phyloP scores from a whole-genome alignment of 208 protist genomes.

The Leptomonas pyrrhocoris region DNA sequence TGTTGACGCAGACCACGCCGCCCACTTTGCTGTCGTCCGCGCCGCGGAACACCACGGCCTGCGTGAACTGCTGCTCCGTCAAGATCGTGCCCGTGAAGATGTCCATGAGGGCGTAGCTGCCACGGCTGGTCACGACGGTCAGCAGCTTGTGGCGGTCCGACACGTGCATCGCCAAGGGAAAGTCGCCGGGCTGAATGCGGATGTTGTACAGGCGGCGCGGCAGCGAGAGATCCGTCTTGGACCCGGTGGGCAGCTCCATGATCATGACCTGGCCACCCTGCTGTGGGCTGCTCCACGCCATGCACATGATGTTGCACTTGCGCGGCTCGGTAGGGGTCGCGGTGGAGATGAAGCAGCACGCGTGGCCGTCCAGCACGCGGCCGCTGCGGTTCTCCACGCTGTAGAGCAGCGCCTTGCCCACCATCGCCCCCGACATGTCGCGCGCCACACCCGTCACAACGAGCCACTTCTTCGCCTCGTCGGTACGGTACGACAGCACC shows the following conservation, averaged over 20 bases:
- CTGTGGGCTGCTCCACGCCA: constrained; percentile 91
- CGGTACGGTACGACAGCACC: constrained; percentile 98
- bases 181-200: constrained; percentile 92
- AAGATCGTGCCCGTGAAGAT: constrained; percentile 95
- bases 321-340: constrained; percentile 65
- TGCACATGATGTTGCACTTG: constrained; percentile 94
- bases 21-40: constrained; percentile 82
- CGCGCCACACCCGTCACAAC: constrained; percentile 95
- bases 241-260: constrained; percentile 88
- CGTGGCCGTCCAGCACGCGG: constrained; percentile 97
- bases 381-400: constrained; percentile 95
- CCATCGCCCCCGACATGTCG: constrained; percentile 76
- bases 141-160: constrained; percentile 96
- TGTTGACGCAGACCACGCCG: constrained; percentile 97
- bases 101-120: constrained; percentile 96
- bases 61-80: constrained; percentile 95
- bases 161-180: constrained; percentile 97
- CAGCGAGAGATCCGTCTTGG: constrained; percentile 80
- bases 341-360: constrained; percentile 94
- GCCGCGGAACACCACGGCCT: constrained; percentile 97
- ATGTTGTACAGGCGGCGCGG: constrained; percentile 60
- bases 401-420: constrained; percentile 97
- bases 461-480: constrained; percentile 95
- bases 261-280: constrained; percentile 87
- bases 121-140: constrained; percentile 97